phyloP scores from a whole-genome alignment of 768 basidiomycete genomes.

The Trametopsis cervina region DNA sequence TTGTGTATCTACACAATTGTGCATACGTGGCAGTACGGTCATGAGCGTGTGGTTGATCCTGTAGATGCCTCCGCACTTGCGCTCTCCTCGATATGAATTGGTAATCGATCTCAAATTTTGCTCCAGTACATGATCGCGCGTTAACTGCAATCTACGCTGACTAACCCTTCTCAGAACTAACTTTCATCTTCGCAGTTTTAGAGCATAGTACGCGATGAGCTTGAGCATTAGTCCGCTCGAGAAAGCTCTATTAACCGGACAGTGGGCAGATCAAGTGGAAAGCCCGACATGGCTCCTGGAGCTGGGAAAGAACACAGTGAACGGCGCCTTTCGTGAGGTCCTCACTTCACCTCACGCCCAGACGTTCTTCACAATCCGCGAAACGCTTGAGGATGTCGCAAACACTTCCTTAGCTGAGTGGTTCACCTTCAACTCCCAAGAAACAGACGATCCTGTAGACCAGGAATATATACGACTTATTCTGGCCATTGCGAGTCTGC shows the following conservation, averaged over 20 bases:
- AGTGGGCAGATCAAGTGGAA: constrained; percentile 26
- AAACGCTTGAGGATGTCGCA: constrained; percentile 22
- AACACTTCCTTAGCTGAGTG: constrained; percentile 33
- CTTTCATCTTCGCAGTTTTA: not conserved
- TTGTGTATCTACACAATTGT: too few species aligned
- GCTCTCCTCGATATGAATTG: too few species aligned
- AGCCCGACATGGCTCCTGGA: constrained; percentile 19
- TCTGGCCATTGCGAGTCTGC: constrained; percentile 73
- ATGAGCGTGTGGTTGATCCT: too few species aligned
- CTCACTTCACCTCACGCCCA: constrained; percentile 31
- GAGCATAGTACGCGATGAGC: constrained; percentile 8
- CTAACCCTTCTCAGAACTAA: constrained; percentile 1
- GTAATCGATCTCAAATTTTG: constrained; percentile 11
- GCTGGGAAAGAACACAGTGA: constrained; percentile 49
- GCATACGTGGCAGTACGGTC: too few species aligned
- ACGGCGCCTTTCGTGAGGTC: constrained; percentile 51
- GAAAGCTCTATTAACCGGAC: constrained; percentile 49
- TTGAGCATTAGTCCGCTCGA: constrained; percentile 32
- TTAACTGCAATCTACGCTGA: not conserved
- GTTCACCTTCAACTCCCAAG: constrained; percentile 24
- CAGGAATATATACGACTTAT: constrained; percentile 53
- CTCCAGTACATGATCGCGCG: constrained; percentile 6
- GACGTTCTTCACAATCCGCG: constrained; percentile 27
- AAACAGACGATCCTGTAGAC: constrained; percentile 30
- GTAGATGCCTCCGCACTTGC: too few species aligned